Evolutionary conservation across 1,139 yeast genomes (phyloP).

Genomic region (Yamadazyma jaroonii): DNA sequence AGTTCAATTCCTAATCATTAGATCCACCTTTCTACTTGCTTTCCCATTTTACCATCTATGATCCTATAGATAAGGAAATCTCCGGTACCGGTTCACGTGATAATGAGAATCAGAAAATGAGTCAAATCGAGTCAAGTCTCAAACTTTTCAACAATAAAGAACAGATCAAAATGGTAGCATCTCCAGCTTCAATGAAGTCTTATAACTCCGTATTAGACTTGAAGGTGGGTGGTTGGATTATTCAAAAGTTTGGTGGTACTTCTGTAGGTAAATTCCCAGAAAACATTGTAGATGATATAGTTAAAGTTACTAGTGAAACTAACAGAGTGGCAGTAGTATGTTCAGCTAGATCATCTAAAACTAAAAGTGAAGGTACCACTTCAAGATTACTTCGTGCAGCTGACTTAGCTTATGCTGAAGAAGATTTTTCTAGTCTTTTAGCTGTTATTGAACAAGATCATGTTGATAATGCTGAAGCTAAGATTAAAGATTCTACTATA

Average conservation of each 20-base stretch:
- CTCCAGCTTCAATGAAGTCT: constrained; percentile 20
- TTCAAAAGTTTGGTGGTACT: constrained; percentile 98
- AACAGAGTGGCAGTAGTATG: constrained; percentile 93
- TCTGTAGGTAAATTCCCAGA: constrained; percentile 92
- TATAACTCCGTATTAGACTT: constrained; percentile 46
- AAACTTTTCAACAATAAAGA: background rate
- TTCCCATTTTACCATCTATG: no score
- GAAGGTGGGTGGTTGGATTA: constrained; percentile 61
- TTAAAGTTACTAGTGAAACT: constrained; percentile 56
- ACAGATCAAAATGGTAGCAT: constrained; percentile 4
- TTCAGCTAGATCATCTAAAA: constrained; percentile 87
- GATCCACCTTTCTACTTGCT: no score
- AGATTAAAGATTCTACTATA: constrained; percentile 46
- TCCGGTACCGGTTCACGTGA: constrained; percentile 3
- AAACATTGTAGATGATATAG: constrained; percentile 80
- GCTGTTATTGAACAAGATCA: constrained; percentile 76
- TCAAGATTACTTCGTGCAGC: constrained; percentile 79
- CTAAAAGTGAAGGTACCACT: constrained; percentile 94
- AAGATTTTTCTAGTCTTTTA: constrained; percentile 52
- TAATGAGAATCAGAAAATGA: background rate
- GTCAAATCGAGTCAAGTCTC: background rate
- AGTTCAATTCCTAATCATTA: no score
- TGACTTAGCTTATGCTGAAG: constrained; percentile 62
- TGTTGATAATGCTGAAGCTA: constrained; percentile 61
- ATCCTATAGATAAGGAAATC: no score